Conservation (phyloP, 805 yeast species). For the Kazachstania bromeliacearum region DNA sequence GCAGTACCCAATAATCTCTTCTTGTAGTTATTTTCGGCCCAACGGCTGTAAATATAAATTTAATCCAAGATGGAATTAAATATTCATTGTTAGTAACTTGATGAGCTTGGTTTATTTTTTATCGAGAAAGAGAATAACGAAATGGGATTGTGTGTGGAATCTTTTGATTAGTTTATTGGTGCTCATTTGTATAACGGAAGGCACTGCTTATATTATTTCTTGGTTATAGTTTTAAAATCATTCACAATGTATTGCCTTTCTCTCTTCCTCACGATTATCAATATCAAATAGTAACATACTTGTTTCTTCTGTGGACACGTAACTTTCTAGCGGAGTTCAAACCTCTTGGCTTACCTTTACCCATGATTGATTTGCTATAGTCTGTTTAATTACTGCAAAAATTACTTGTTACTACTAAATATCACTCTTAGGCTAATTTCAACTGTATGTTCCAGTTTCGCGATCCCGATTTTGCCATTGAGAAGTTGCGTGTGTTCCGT, state of each 20-base stretch:
- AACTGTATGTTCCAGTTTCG: too few relatives aligned
- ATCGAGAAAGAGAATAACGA: too few relatives aligned
- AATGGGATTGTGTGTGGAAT: too few relatives aligned
- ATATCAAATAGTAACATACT: constrained; percentile 37
- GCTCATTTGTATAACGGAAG: too few relatives aligned
- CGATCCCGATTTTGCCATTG: too few relatives aligned
- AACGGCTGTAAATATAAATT: constrained; percentile 48
- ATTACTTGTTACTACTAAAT: not conserved
- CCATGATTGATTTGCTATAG: constrained; percentile 52
- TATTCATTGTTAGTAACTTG: constrained; percentile 9
- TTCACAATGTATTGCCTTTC: too few relatives aligned
- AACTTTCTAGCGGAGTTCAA: constrained; percentile 99
- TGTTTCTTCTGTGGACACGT: constrained; percentile 99
- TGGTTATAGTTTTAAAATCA: too few relatives aligned
- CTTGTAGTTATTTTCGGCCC: constrained; percentile 99
- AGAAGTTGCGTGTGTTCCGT: too few relatives aligned
- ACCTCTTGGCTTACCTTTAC: constrained; percentile 99
- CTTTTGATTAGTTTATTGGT: too few relatives aligned
- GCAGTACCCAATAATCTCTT: constrained; percentile 99
- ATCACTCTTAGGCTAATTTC: not conserved
- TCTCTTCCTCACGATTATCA: too few relatives aligned
- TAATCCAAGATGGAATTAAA: constrained; percentile 1
- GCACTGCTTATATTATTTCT: too few relatives aligned
- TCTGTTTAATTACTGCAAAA: not conserved
- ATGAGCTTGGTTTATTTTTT: too few relatives aligned